Percentiles rank a stretch among this genome's conserved stretches.
These are phyloP conservation scores for Diaporthe eres DNA, from an alignment of 2,329 filamentous ascomycete genomes.

Conservation along the genomic window DNA sequence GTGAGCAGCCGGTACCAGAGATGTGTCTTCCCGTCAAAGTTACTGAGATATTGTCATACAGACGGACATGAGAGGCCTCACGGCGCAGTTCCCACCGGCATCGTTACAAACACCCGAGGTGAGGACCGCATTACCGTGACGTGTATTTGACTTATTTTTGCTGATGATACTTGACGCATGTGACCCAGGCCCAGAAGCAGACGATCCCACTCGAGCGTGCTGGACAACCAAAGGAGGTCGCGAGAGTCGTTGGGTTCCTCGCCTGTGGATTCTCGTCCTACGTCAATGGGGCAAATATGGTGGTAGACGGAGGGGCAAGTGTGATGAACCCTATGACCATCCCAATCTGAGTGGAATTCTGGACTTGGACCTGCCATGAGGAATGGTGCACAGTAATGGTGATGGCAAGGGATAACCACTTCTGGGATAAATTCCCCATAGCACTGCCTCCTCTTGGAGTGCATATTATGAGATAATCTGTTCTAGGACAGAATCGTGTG, in stretches of 20 bases:
- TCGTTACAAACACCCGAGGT: conserved; percentile 65
- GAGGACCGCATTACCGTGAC: conserved; percentile 20
- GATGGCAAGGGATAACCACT: background rate
- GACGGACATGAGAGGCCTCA: conserved; percentile 65
- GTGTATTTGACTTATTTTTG: background rate
- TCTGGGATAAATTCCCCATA: too few species aligned
- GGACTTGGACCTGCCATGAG: background rate
- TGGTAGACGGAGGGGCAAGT: conserved; percentile 71
- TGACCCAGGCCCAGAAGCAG: conserved; percentile 57
- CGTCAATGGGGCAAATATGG: conserved; percentile 72
- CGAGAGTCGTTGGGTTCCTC: conserved; percentile 72
- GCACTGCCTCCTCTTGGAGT: too few species aligned
- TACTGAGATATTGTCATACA: conserved; percentile 41
- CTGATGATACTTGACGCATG: background rate
- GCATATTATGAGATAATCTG: too few species aligned
- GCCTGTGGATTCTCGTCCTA: conserved; percentile 75
- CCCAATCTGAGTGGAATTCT: conserved; percentile 18
- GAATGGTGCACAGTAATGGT: background rate
- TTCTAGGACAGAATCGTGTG: too few species aligned
- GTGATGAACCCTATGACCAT: conserved; percentile 41
- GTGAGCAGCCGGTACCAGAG: conserved; percentile 46
- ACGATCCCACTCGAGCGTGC: conserved; percentile 71
- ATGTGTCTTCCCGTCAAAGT: too few species aligned
- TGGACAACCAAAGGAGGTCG: conserved; percentile 71
- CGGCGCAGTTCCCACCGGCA: conserved; percentile 68